Percentiles rank a stretch among this genome's conserved stretches.
phyloP scores from a whole-genome alignment of 2,329 filamentous ascomycete genomes.

The Penicillium freii region DNA sequence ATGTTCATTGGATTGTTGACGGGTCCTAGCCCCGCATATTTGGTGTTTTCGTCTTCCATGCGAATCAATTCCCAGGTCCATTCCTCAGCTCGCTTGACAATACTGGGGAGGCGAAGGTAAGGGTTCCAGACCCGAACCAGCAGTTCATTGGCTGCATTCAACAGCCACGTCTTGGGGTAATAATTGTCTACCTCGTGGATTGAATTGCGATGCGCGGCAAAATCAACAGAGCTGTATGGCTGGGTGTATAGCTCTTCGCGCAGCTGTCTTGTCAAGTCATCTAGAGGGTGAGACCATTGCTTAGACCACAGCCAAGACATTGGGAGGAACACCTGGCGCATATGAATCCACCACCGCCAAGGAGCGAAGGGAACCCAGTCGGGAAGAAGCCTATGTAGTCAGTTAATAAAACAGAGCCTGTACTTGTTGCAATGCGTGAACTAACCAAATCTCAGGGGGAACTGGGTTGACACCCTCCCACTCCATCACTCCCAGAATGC shows the following conservation, averaged over 20 bases:
- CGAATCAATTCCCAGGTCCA: constrained; percentile 81
- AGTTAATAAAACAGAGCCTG: constrained; percentile 9
- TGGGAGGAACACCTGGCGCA: constrained; percentile 90
- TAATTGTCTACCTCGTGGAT: constrained; percentile 83
- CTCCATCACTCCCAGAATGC: constrained; percentile 73
- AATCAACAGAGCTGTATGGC: constrained; percentile 74
- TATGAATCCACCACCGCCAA: constrained; percentile 98
- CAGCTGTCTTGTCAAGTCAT: constrained; percentile 68
- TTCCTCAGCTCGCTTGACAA: constrained; percentile 71
- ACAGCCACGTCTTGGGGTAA: constrained; percentile 82
- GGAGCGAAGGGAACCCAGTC: constrained; percentile 88
- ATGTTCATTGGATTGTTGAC: constrained; percentile 90
- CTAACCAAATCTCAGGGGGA: constrained; percentile 82
- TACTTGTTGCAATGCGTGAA: constrained; percentile 11
- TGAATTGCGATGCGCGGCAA: constrained; percentile 73
- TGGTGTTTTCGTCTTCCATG: constrained; percentile 91
- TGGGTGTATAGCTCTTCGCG: constrained; percentile 80
- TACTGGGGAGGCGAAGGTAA: constrained; percentile 63
- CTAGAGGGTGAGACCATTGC: constrained; percentile 73
- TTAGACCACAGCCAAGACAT: constrained; percentile 91
- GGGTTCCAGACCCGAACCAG: constrained; percentile 79
- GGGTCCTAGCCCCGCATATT: constrained; percentile 79
- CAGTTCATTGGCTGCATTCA: constrained; percentile 75
- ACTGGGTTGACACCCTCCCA: constrained; percentile 96
- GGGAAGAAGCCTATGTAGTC: constrained; percentile 61